Evolutionary conservation across 768 basidiomycete species (phyloP).

Genomic region (Galerina sulciceps): DNA sequence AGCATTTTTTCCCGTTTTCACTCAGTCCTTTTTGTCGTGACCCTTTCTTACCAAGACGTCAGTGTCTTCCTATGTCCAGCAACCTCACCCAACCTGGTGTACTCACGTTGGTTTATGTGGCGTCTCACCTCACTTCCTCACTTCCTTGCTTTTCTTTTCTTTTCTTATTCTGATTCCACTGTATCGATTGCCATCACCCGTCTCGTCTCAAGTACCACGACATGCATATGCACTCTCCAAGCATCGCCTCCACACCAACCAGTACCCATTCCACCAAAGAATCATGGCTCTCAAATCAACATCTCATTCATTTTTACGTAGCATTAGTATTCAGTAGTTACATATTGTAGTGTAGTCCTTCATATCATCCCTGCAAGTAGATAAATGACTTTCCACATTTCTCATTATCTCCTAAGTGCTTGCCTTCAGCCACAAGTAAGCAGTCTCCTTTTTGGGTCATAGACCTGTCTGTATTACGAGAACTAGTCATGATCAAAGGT

Average conservation of each 20-base stretch:
- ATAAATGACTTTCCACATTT: conserved; percentile 30
- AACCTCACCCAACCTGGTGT: background rate
- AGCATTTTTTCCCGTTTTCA: conserved; percentile 18
- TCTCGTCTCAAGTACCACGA: background rate
- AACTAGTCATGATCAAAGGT: no score
- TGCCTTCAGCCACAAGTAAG: background rate
- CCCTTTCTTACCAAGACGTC: background rate
- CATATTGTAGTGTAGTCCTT: conserved; percentile 50
- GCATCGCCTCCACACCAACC: conserved; percentile 1
- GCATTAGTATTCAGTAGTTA: conserved; percentile 53
- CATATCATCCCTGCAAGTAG: conserved; percentile 54
- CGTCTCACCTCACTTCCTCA: background rate
- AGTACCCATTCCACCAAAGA: background rate
- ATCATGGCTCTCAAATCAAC: conserved; percentile 6
- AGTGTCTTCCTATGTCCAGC: conserved; percentile 2
- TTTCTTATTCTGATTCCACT: conserved; percentile 2
- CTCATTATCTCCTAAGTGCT: background rate
- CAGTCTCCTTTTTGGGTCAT: no score
- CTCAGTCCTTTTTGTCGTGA: conserved; percentile 11
- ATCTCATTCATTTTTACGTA: conserved; percentile 43
- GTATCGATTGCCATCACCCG: conserved; percentile 6
- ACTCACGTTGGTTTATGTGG: background rate
- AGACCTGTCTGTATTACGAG: no score
- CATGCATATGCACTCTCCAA: background rate
- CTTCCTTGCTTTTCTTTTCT: conserved; percentile 5